These are phyloP conservation scores for Linnemannia schmuckeri DNA, from an alignment of 192 early-diverging fungal species.

Conservation along the genomic window DNA sequence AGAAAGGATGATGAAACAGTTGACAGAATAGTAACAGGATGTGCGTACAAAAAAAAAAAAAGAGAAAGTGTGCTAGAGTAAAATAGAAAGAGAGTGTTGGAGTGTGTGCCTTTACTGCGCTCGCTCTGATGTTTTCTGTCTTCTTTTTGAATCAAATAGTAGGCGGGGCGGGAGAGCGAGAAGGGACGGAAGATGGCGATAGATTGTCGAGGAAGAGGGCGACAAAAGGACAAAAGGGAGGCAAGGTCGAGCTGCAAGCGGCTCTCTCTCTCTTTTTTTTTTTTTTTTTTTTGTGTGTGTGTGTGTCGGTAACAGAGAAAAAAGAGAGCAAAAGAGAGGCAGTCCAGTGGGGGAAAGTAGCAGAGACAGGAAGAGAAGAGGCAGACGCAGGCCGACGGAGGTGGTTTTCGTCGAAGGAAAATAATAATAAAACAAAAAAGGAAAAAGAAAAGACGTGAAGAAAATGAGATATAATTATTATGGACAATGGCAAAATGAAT, in stretches of 20 bases:
- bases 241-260: background rate
- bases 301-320: conserved; percentile 26
- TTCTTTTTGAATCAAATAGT: background rate
- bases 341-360: background rate
- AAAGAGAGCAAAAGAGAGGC: background rate
- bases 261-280: background rate
- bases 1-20: conserved; percentile 33
- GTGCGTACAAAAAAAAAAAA: background rate
- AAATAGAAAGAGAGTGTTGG: background rate
- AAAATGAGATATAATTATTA: too few relatives aligned
- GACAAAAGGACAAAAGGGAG: background rate
- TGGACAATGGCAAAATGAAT: background rate
- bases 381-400: conserved; percentile 11
- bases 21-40: conserved; percentile 28
- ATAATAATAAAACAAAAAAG: background rate
- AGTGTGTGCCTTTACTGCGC: background rate
- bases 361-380: background rate
- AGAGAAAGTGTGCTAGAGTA: background rate
- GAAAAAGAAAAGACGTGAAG: background rate
- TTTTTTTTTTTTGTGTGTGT: background rate
- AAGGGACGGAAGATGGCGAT: conserved; percentile 11
- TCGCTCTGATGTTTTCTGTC: background rate
- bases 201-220: background rate
- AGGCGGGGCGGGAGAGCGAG: background rate
- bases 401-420: conserved; percentile 25